These are phyloP conservation scores for Carpinus fangiana DNA, from an alignment of 306 rosid species.

Conservation along the genomic window DNA sequence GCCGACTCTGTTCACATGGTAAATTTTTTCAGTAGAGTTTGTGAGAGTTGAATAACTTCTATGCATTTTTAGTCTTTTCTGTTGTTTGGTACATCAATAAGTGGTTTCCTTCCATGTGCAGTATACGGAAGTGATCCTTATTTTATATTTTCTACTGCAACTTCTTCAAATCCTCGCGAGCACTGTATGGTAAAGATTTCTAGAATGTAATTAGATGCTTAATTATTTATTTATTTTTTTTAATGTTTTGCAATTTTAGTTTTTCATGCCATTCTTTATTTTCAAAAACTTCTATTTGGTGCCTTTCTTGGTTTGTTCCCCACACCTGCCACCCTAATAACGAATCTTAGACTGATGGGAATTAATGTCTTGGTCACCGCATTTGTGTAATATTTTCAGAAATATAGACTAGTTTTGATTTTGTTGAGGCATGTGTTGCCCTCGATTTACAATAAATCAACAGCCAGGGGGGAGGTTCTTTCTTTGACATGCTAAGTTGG, in stretches of 20 bases:
- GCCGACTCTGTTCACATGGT: conserved; percentile 83
- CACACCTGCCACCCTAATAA: neutral
- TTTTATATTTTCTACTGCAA: conserved; percentile 87
- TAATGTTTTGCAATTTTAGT: conserved; percentile 1
- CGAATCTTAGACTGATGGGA: neutral
- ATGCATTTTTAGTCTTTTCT: conserved; percentile 7
- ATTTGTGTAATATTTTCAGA: neutral
- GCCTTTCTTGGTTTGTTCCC: neutral
- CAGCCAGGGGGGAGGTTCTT: neutral
- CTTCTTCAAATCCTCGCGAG: conserved; percentile 85
- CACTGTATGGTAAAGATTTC: conserved; percentile 77
- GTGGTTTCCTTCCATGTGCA: conserved; percentile 47
- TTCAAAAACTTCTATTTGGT: neutral
- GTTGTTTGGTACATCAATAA: conserved; percentile 21
- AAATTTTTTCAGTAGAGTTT: conserved; percentile 20
- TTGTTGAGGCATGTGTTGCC: neutral
- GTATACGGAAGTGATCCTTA: conserved; percentile 92
- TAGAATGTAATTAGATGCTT: neutral
- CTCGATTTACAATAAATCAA: neutral
- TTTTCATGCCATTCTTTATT: conserved; percentile 20
- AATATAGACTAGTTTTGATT: neutral
- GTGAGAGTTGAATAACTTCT: conserved; percentile 25
- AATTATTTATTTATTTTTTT: neutral
- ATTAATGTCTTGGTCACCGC: neutral
- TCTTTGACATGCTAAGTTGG: conserved; percentile 4